Base-by-base conservation (phyloP, 176 grass and related monocot species). In the Pontederia crassipes region DNA sequence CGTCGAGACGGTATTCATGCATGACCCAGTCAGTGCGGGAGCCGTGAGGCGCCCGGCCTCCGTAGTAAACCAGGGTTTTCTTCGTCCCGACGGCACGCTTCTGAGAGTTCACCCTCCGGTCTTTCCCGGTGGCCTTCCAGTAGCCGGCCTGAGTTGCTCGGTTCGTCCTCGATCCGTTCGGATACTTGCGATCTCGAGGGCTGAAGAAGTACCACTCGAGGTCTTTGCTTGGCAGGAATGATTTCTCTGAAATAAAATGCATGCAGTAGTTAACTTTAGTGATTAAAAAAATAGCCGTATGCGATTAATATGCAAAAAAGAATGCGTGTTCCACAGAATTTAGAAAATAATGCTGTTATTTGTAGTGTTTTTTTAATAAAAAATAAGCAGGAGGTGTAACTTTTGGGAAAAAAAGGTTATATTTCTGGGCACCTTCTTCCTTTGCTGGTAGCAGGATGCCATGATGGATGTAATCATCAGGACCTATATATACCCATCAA, bases 121-220 rank as follows among this genome's bases (percentile, higher is more conserved):
- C 94, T 54, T 99, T 99, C 24, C 94, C 94, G 6, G 94, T 99
- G 46, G 94, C 94, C 82, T 99, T 98, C 94, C 94, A 98, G 76
- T 99, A 99, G 2, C 88, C 94, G 6, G 88, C 85, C 71, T 86
- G 84, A 0, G 94, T 99, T 17, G 94, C 94, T 32, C 94, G 88
- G 79, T 99, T 99, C 32, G 94, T 99, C 73, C 94, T 86, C 4
- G 94, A 93, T 9, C 94, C 94, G 15, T 99, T 99, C 0, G 94
- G 94, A 49, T 99, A 99, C 74, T 99, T 99, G 12, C 94, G 85
- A 71, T 99, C 94, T 40, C 94, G 75, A n/a, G 94, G 94, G 76
- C 94, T 93, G 73, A 99, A 99, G 94, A 99, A 99, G 72, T 93
- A 99, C 94, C 94, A 99, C 77, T 98, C 94, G 1, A 98, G 94